These are phyloP conservation scores for Sporothrix curviconia DNA, from an alignment of 2,329 filamentous ascomycete genomes.

Conservation along the genomic window DNA sequence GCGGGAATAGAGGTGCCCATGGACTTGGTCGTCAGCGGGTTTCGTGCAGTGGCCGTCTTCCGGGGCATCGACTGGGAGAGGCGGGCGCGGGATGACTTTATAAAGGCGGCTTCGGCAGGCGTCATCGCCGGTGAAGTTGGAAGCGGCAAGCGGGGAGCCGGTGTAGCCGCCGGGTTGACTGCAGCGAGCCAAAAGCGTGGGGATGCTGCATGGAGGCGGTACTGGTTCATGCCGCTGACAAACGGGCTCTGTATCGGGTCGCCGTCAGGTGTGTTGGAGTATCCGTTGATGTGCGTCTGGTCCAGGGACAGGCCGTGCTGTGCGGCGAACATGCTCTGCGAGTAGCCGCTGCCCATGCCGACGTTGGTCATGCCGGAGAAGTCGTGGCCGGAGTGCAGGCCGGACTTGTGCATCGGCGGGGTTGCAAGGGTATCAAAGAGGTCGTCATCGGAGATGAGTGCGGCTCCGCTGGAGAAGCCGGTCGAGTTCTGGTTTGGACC, in stretches of 20 bases:
- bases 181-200: constrained; percentile 49
- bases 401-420: constrained; percentile 46
- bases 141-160: constrained; percentile 42
- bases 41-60: constrained; percentile 67
- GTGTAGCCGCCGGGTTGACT: constrained; percentile 44
- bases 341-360: constrained; percentile 46
- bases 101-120: constrained; percentile 46
- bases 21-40: constrained; percentile 80
- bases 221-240: constrained; percentile 69
- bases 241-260: constrained; percentile 90
- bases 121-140: constrained; percentile 41
- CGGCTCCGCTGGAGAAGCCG: constrained; percentile 70
- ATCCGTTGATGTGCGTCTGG: constrained; percentile 67
- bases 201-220: constrained; percentile 61
- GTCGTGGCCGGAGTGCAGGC: constrained; percentile 49
- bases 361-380: constrained; percentile 50
- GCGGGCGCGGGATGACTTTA: constrained; percentile 48
- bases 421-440: constrained; percentile 65
- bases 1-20: constrained; percentile 65
- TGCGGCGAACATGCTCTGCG: constrained; percentile 44
- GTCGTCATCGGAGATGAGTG: constrained; percentile 81
- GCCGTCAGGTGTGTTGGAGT: constrained; percentile 85
- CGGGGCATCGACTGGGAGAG: constrained; percentile 60
- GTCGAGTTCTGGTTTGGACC: constrained; percentile 48
- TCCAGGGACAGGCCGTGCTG: constrained; percentile 60